Conservation (phyloP, 176 grass and related monocot genomes). For the Pharus latifolius region DNA sequence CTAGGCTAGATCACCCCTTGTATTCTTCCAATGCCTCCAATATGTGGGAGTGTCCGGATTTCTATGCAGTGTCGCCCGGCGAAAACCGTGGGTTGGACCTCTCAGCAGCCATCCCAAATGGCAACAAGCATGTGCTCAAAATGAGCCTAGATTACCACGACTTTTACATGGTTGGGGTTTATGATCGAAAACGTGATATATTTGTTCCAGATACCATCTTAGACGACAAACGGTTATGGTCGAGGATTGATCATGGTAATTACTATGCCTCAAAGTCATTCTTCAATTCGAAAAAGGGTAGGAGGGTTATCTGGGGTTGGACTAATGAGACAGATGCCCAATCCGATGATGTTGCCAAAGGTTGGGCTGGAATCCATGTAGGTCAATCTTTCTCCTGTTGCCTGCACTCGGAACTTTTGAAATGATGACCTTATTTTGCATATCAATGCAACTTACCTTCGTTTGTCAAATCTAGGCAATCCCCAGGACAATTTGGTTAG, state of each 20-base stretch:
- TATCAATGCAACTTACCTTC: not conserved
- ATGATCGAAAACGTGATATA: slow-evolving; percentile 37
- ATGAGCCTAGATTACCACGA: slow-evolving; percentile 49
- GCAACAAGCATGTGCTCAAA: slow-evolving; percentile 70
- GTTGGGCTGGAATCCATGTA: slow-evolving; percentile 86
- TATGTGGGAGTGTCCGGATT: slow-evolving; percentile 83
- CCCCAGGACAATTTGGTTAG: slow-evolving; percentile 78
- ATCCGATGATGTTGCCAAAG: slow-evolving; percentile 47
- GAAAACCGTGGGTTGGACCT: slow-evolving; percentile 44
- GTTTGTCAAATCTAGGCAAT: slow-evolving; percentile 34
- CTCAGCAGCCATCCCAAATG: slow-evolving; percentile 20
- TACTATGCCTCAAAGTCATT: slow-evolving; percentile 91
- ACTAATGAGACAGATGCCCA: slow-evolving; percentile 61
- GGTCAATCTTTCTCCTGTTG: not conserved
- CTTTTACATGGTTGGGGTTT: slow-evolving; percentile 65
- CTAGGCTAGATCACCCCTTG: slow-evolving; percentile 33
- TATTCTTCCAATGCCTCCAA: slow-evolving; percentile 39
- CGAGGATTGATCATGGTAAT: slow-evolving; percentile 66
- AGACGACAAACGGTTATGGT: slow-evolving; percentile 51
- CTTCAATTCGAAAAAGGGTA: slow-evolving; percentile 45
- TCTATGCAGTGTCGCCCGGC: slow-evolving; percentile 30
- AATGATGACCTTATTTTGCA: not conserved
- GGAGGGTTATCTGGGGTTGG: slow-evolving; percentile 79
- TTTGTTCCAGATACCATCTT: slow-evolving; percentile 52
- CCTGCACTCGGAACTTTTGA: not conserved